Evolutionary conservation across 441 rosid species (phyloP).

Genomic region (Daphne laureola): DNA sequence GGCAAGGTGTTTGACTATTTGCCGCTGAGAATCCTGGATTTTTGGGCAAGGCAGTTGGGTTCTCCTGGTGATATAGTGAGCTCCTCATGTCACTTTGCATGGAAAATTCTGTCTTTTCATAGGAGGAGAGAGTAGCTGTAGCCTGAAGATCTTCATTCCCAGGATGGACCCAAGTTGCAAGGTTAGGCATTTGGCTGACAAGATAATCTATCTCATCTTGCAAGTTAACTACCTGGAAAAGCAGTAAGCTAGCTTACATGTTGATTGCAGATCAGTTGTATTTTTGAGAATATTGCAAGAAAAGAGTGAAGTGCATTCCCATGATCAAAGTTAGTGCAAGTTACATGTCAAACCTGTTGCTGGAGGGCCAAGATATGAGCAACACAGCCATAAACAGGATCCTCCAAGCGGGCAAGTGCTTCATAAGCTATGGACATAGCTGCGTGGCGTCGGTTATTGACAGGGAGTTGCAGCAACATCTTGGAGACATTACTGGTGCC

Average conservation of each 20-base stretch:
- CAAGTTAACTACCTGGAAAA: slow-evolving; percentile 57
- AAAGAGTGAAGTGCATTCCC: too few species aligned
- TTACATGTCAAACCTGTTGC: slow-evolving; percentile 50
- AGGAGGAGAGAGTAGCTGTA: slow-evolving; percentile 18
- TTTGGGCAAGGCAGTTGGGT: slow-evolving; percentile 23
- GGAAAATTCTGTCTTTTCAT: slow-evolving; percentile 18
- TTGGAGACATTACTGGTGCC: slow-evolving; percentile 96
- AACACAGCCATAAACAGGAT: slow-evolving; percentile 85
- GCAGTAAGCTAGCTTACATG: not conserved
- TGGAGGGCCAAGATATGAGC: slow-evolving; percentile 85
- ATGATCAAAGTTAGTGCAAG: too few species aligned
- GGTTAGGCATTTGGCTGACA: slow-evolving; percentile 47
- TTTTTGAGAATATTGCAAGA: too few species aligned
- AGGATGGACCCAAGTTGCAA: slow-evolving; percentile 20
- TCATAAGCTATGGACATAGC: slow-evolving; percentile 79
- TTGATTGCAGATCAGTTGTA: too few species aligned
- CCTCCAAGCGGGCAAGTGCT: slow-evolving; percentile 79
- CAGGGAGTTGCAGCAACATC: slow-evolving; percentile 61
- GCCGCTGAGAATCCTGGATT: slow-evolving; percentile 18
- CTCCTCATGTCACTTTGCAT: slow-evolving; percentile 27
- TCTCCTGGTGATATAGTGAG: slow-evolving; percentile 33
- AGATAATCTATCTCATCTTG: slow-evolving; percentile 72
- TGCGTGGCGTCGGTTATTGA: slow-evolving; percentile 51
- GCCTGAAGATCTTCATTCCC: slow-evolving; percentile 20
- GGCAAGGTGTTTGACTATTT: slow-evolving; percentile 17